Evolutionary conservation across 2,329 filamentous ascomycete genomes (phyloP).

Genomic region (Chaetomium strumarium): DNA sequence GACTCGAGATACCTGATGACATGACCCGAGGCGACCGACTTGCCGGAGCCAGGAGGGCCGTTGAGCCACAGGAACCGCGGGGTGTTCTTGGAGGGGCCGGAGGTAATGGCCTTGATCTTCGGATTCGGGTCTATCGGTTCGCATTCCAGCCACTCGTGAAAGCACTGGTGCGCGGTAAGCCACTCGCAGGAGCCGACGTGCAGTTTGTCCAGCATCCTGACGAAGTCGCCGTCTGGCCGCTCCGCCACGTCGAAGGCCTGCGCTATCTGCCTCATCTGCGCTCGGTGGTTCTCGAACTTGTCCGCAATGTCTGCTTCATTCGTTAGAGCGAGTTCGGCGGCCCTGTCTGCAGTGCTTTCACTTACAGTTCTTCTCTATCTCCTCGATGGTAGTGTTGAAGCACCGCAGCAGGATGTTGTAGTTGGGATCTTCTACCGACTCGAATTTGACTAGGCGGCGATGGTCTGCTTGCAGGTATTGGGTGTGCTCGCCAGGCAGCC

Average conservation of each 20-base stretch:
- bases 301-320: constrained; percentile 6
- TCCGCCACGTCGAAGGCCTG: constrained; percentile 21
- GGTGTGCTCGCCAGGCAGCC: constrained; percentile 22
- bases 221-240: constrained; percentile 23
- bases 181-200: constrained; percentile 26
- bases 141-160: constrained; percentile 24
- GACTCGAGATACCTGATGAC: constrained; percentile 24
- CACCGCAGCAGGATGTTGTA: constrained; percentile 23
- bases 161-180: constrained; percentile 21
- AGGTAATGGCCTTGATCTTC: constrained; percentile 13
- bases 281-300: constrained; percentile 14
- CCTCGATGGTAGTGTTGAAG: constrained; percentile 22
- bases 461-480: constrained; percentile 27
- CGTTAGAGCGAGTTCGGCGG: background rate
- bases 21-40: constrained; percentile 24
- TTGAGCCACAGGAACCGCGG: constrained; percentile 26
- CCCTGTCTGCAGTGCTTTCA: background rate
- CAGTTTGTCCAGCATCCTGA: constrained; percentile 20
- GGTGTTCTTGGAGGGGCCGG: constrained; percentile 1
- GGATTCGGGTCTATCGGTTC: constrained; percentile 8
- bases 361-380: constrained; percentile 13
- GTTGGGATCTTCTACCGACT: constrained; percentile 20
- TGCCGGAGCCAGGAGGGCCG: constrained; percentile 27
- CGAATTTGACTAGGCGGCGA: constrained; percentile 27
- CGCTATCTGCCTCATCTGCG: constrained; percentile 21